A percentile compares a stretch with the other conserved stretches of the same genome.
Conservation (phyloP, 148 eudicot genomes). For the Drosera capensis region DNA sequence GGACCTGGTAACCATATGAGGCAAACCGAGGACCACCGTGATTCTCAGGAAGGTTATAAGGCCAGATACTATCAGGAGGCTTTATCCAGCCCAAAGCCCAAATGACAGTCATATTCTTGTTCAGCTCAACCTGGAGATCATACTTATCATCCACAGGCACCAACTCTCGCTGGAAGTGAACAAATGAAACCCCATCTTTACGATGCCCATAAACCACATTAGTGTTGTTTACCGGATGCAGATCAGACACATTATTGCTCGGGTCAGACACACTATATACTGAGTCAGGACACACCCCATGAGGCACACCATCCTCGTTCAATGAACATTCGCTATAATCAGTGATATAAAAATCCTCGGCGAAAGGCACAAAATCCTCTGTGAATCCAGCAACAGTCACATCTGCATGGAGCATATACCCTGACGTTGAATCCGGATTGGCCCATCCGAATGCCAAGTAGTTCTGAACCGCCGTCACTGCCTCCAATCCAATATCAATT, state of each 20-base stretch:
- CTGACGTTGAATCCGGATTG: constrained; percentile 31
- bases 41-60: constrained; percentile 70
- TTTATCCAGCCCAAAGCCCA: constrained; percentile 85
- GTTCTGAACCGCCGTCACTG: constrained; percentile 44
- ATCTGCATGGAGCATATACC: constrained; percentile 66
- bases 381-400: constrained; percentile 65
- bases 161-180: constrained; percentile 50
- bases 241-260: no score
- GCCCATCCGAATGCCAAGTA: constrained; percentile 99
- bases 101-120: constrained; percentile 47
- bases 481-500: constrained; percentile 82
- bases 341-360: constrained; percentile 70
- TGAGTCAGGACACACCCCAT: constrained; percentile 79
- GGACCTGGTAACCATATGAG: constrained; percentile 36
- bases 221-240: constrained; percentile 40
- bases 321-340: constrained; percentile 58
- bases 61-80: constrained; percentile 65
- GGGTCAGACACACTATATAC: constrained; percentile 34
- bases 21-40: constrained; percentile 47
- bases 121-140: constrained; percentile 44
- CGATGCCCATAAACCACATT: constrained; percentile 70
- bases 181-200: constrained; percentile 69
- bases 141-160: constrained; percentile 43
- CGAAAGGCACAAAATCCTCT: constrained; percentile 51
- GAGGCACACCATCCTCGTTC: constrained; percentile 29